Conservation (phyloP, 441 rosid genomes). For the Corymbia citriodora region DNA sequence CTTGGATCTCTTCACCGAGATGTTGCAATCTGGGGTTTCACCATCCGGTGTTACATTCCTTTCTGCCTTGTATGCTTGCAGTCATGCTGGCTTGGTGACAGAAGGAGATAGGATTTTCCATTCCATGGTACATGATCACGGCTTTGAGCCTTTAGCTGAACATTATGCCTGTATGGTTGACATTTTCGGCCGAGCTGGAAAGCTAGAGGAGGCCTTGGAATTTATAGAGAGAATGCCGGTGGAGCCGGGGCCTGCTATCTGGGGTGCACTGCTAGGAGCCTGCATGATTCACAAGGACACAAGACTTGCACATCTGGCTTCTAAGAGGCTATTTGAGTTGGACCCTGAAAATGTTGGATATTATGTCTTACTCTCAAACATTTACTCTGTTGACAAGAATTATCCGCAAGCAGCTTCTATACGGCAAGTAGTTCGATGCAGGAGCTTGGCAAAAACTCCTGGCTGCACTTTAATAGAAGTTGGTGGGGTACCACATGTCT, state of each 20-base stretch:
- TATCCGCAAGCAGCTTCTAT: constrained; percentile 63
- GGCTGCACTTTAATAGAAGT: constrained; percentile 75
- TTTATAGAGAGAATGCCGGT: constrained; percentile 56
- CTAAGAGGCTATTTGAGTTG: constrained; percentile 51
- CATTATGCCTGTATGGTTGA: constrained; percentile 84
- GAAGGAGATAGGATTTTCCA: constrained; percentile 61
- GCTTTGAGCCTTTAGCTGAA: constrained; percentile 54
- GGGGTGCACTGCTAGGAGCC: constrained; percentile 78
- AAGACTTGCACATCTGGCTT: constrained; percentile 49
- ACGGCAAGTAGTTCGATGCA: constrained; percentile 52
- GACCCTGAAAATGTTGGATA: constrained; percentile 67
- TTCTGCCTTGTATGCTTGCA: constrained; percentile 66
- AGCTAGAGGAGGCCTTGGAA: constrained; percentile 50
- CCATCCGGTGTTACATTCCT: constrained; percentile 70
- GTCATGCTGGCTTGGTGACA: constrained; percentile 72
- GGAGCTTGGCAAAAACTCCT: constrained; percentile 63
- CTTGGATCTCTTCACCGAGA: constrained; percentile 44
- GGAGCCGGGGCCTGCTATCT: constrained; percentile 54
- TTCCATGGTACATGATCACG: constrained; percentile 46
- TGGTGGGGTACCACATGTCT: constrained; percentile 53
- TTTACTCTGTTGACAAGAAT: constrained; percentile 55
- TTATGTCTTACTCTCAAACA: constrained; percentile 66
- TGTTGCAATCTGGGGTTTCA: constrained; percentile 38
- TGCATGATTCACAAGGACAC: constrained; percentile 75
- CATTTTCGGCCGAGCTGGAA: constrained; percentile 73